phyloP scores from a whole-genome alignment of 805 yeast genomes.

The Zygosaccharomyces bailii region DNA sequence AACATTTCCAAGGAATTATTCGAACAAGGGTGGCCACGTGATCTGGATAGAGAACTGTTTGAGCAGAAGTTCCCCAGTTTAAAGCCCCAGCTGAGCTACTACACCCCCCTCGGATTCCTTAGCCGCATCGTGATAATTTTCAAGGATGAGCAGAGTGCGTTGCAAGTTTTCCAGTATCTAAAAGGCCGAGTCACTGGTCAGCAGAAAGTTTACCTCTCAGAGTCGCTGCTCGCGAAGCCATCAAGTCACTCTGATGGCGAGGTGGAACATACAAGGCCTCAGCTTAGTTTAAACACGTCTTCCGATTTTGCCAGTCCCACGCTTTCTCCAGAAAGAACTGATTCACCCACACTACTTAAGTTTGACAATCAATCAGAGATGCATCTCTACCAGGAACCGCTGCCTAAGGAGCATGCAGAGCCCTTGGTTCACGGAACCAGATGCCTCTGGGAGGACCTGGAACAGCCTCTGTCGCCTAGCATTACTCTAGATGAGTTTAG shows the following conservation, averaged over 20 bases:
- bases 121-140: constrained; percentile 43
- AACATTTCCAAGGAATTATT: constrained; percentile 30
- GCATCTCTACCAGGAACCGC: constrained; percentile 33
- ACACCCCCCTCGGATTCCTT: constrained; percentile 41
- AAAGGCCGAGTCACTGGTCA: constrained; percentile 14
- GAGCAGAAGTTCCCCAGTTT: constrained; percentile 25
- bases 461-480: constrained; percentile 16
- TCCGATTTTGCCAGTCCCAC: constrained; percentile 24
- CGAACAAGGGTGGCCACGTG: constrained; percentile 27
- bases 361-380: constrained; percentile 25
- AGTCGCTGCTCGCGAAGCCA: constrained; percentile 34
- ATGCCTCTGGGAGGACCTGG: constrained; percentile 4
- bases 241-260: constrained; percentile 22
- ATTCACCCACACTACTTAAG: constrained; percentile 33
- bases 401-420: constrained; percentile 19
- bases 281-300: constrained; percentile 22
- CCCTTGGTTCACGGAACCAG: constrained; percentile 1
- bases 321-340: constrained; percentile 32
- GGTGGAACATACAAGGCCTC: constrained; percentile 17
- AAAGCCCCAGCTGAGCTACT: constrained; percentile 27
- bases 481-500: constrained; percentile 23
- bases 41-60: constrained; percentile 25
- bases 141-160: constrained; percentile 29
- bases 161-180: constrained; percentile 23
- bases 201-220: constrained; percentile 35